Base-by-base conservation (phyloP, 2,329 filamentous ascomycete species). In the Rachicladosporium sp. region DNA sequence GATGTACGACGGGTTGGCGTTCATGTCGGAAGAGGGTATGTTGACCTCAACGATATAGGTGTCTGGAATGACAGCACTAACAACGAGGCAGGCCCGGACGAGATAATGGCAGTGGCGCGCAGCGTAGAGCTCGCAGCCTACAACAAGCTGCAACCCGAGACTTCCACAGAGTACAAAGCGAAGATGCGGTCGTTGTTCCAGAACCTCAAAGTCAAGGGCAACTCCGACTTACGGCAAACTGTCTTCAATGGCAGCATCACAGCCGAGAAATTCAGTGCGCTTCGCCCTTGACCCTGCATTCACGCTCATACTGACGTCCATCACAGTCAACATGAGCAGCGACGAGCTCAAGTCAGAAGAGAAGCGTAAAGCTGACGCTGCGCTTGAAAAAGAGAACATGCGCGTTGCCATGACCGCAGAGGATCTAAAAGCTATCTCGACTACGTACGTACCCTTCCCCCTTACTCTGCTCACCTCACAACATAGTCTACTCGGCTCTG, bases 321-420 rank as follows among this genome's bases (percentile, higher is more conserved):
- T 1, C 6, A 27, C 15, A 47, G 87, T 94, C 42, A 67, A 69
- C 53, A 94, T 98, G 91, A 75, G 78, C 6, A 79, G 84, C 52
- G 83, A 94, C 40, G 89, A 96, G 61, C 76, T 98, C 58, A 93
- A 93, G 68, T 91, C 83, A 35, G 80, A 79, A 36, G 79, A 91
- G 61, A 82, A 84, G 63, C 77, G 79, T 45, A 77, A 76, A 52
- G 75, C 80, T 56, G 87, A 95, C 50, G 68, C 74, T 50, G 77
- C 78, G 60, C 72, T 94, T 37, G 73, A 87, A 58, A 78, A 83
- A 64, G 86, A 95, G 65, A 98, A 98, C 64, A 88, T 96, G 83
- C 87, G 87, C 68, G 86, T 89, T 63, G 86, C 91, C 1, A 93
- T 96, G 78, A 88, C 93, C 8, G 84, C 89, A 42, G 82, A 88